These are phyloP conservation scores for Solanum piurae DNA, from an alignment of 257 asterid species.

Conservation along the genomic window DNA sequence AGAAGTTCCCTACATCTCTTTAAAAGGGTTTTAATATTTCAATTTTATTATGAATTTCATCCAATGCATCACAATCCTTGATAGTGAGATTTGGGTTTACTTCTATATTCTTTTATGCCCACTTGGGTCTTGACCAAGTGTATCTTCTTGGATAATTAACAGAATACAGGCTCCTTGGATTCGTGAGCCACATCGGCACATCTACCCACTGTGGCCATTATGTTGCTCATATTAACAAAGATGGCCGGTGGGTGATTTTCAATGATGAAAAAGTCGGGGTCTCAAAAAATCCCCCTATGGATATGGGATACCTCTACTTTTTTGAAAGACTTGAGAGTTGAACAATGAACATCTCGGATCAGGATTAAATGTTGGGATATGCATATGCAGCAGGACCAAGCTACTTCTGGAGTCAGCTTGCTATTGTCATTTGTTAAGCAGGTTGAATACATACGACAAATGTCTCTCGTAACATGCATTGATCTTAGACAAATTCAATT, in stretches of 20 bases:
- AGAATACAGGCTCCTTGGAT: constrained; percentile 74
- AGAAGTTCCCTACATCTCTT: neutral
- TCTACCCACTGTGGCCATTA: constrained; percentile 98
- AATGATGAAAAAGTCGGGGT: constrained; percentile 83
- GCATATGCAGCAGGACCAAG: neutral
- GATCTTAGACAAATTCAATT: neutral
- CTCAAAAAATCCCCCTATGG: constrained; percentile 74
- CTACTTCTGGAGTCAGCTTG: neutral
- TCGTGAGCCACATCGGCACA: constrained; percentile 92
- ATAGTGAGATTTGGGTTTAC: neutral
- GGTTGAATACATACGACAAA: neutral
- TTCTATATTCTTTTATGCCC: neutral
- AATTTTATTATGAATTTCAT: neutral
- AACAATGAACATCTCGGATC: neutral
- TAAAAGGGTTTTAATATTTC: neutral
- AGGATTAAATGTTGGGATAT: neutral
- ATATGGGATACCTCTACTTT: constrained; percentile 93
- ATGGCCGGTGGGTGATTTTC: constrained; percentile 89
- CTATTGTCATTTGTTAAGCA: neutral
- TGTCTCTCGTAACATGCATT: neutral
- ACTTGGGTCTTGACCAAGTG: neutral
- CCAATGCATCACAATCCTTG: neutral
- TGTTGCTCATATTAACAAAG: constrained; percentile 80
- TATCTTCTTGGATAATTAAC: constrained; percentile 10
- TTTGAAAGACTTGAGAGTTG: constrained; percentile 68